Percentiles rank a stretch among this genome's conserved stretches.
Evolutionary conservation across 495 filamentous ascomycete genomes (phyloP).

Genomic region (Tuber aestivum): DNA sequence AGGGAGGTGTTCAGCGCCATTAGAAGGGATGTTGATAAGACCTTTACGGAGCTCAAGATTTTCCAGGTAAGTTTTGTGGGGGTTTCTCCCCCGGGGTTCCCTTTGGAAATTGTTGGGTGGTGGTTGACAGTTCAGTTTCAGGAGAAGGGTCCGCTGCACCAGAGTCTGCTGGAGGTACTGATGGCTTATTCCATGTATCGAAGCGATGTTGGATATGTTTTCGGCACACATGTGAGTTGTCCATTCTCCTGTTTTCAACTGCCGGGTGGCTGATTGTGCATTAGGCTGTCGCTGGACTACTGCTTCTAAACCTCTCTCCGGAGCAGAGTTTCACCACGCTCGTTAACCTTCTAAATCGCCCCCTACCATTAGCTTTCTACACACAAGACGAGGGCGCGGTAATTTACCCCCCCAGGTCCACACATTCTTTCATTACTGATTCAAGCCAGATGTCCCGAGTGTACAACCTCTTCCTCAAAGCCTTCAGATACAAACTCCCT

Average conservation of each 20-base stretch:
- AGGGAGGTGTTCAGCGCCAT: constrained; percentile 66
- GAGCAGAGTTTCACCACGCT: constrained; percentile 72
- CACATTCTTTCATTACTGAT: not conserved
- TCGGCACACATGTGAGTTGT: constrained; percentile 69
- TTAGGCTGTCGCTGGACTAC: constrained; percentile 76
- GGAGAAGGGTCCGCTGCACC: constrained; percentile 61
- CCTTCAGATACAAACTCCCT: constrained; percentile 65
- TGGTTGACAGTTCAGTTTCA: constrained; percentile 14
- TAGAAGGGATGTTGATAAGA: constrained; percentile 59
- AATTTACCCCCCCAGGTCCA: not conserved
- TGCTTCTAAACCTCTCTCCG: constrained; percentile 70
- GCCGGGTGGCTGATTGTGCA: constrained; percentile 24
- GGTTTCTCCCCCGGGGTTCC: not conserved
- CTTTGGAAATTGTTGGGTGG: not conserved
- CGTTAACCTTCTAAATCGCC: constrained; percentile 82
- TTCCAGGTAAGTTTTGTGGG: constrained; percentile 58
- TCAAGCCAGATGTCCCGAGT: constrained; percentile 54
- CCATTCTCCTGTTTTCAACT: constrained; percentile 19
- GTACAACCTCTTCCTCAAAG: constrained; percentile 65
- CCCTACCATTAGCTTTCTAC: constrained; percentile 80
- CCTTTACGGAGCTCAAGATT: constrained; percentile 75
- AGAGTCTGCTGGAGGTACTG: constrained; percentile 70
- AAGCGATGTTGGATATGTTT: constrained; percentile 83
- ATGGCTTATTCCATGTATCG: constrained; percentile 91
- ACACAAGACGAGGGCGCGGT: constrained; percentile 63